phyloP scores from a whole-genome alignment of 768 basidiomycete species.

The Phylloporus sp. region DNA sequence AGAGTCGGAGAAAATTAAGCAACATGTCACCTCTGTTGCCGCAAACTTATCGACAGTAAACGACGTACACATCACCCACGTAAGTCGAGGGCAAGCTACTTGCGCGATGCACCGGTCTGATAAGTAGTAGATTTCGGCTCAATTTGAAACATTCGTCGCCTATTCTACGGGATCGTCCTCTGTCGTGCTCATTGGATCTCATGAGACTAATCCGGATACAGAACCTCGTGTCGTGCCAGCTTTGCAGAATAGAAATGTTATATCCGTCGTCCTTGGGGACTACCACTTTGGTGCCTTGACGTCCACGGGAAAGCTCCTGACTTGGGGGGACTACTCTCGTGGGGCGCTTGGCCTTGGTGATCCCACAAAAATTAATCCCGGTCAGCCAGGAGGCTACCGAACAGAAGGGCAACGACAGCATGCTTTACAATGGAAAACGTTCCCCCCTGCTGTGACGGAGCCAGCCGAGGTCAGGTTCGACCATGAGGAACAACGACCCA shows the following conservation, averaged over 20 bases:
- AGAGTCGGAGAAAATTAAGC: constrained; percentile 49
- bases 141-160: constrained; percentile 77
- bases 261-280: constrained; percentile 88
- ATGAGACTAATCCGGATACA: constrained; percentile 38
- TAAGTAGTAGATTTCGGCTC: constrained; percentile 67
- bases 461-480: constrained; percentile 77
- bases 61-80: constrained; percentile 71
- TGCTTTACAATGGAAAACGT: constrained; percentile 18
- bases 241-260: constrained; percentile 73
- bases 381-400: constrained; percentile 58
- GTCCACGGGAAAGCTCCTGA: constrained; percentile 65
- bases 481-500: constrained; percentile 44
- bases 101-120: constrained; percentile 1
- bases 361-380: constrained; percentile 49
- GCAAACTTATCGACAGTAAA: constrained; percentile 36
- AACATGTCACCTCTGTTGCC: constrained; percentile 43
- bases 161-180: constrained; percentile 71
- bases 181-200: constrained; percentile 70
- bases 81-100: constrained; percentile 35
- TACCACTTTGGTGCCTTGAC: constrained; percentile 91
- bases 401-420: constrained; percentile 34
- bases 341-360: constrained; percentile 89
- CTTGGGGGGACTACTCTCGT: constrained; percentile 74
- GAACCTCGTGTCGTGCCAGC: constrained; percentile 63
- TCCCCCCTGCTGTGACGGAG: constrained; percentile 43